Evolutionary conservation across 1,284 basidiomycete genomes (phyloP), one percentile per base, ranked within the genome.

Genomic region (Mycosarcoma maydis): DNA sequence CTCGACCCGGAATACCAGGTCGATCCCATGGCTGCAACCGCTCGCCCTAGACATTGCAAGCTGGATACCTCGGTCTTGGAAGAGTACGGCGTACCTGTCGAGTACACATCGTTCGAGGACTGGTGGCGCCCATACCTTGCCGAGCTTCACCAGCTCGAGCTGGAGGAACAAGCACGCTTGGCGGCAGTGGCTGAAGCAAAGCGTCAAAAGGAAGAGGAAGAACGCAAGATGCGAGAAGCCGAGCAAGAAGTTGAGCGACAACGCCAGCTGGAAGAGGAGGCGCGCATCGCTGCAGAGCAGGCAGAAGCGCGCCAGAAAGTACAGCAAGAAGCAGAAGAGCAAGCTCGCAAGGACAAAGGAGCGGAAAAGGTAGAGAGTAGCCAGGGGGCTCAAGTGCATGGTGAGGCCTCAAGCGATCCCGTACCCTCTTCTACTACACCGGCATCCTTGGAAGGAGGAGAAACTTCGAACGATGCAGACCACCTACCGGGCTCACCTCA

Each of bases 1-100:
- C 65, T 81, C 29, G 72, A 76, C 7, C 78, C 80, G 0, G 75
- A 73, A 38, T 78, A 74, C 57, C 69, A 76, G 22, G 72, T 69
- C 23, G 78, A 79, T 44, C 69, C 77, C 4, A 49, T 64, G 36
- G 78, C 77, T 2, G 68, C 74, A 13, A 80, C 78, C 3, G 60
- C 70, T 19, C 54, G 80, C 6, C 80, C 80, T 3, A 56, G 70
- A 8, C 70, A 80, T 41, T 78, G 76, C 71, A 75, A 80, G 45
- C 53, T 81, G 40, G 78, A 81, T 37, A 59, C 73, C 2, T 57
- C 52, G 17, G 66, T 65, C 10, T 40, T 71, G 4, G 60, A 71
- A 24, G 55, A 45, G 3, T 72, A 76, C 14, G 78, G 78, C 14
- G 50, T 80, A 2, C 60, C 67, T n/a, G 27, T 73, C 8, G 47